Base-by-base conservation (phyloP, 768 basidiomycete species). In the Fistulinella prunicolor region DNA sequence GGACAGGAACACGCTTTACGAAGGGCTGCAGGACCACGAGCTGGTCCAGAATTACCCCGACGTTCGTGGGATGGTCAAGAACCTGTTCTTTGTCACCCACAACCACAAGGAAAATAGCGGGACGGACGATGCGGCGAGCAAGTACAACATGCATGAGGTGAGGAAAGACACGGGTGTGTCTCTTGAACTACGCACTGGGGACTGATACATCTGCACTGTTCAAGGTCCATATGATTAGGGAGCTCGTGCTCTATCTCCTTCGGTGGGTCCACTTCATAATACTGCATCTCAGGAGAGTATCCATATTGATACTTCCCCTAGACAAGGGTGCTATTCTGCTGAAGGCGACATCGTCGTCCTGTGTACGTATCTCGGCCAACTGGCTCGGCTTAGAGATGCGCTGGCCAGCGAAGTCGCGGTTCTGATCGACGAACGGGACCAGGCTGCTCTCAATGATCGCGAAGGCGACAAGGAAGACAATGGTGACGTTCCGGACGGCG, bases 11-110 rank as follows among this genome's bases (percentile, higher is more conserved):
- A 82, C 81, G 1, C 70, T 88, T 1, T 89, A 89, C 62, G 79
- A 81, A 0, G 60, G 68, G 9, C 69, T 89, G 1, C 67, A 78
- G 49, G 85, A 87, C 49, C 76, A 88, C 43, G 67, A 73, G 0
- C 50, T 77, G 1, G 83, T 86, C 1, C 54, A 50, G 2, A 3
- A 57, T 0, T 83, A 85, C 61, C 78, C 78, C 0, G 60, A 70
- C 12, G 82, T 89, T 9, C 73, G 76, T 21, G 88, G 88, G 1
- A 72, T 89, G 61, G 57, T 66, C 5, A 78, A 80, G 49, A 79
- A 87, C 49, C 67, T 89, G 1, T 86, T 79, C 61, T 90, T 90
- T 66, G 55, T 88, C 44, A 73, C 75, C 9, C 88, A 90, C 50
- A 65, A 60, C 4, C 73, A 88, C 56, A 64, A 60, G 38, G 89